A percentile compares a stretch with the other conserved stretches of the same genome.
Evolutionary conservation across 2,329 filamentous ascomycete species (phyloP).

Genomic region (Aureobasidium leucospermi): DNA sequence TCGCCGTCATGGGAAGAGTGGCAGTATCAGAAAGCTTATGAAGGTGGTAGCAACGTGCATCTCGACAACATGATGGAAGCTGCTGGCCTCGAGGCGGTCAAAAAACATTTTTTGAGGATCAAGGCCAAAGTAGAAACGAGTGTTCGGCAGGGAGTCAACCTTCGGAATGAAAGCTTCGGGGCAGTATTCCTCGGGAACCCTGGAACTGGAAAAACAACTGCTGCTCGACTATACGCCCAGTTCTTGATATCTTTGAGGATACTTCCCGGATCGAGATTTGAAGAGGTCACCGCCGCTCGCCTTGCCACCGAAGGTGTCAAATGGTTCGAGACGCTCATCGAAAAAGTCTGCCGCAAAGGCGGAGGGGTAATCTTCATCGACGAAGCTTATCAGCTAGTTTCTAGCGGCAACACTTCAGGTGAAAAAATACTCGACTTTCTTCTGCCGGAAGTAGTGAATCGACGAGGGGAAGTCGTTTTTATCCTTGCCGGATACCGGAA

Average conservation of each 20-base stretch:
- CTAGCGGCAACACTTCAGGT: constrained; percentile 51
- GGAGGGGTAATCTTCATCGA: constrained; percentile 72
- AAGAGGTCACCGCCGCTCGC: constrained; percentile 61
- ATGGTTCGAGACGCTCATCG: constrained; percentile 50
- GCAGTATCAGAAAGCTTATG: constrained; percentile 51
- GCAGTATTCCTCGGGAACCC: constrained; percentile 63
- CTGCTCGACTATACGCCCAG: constrained; percentile 61
- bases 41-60: constrained; percentile 44
- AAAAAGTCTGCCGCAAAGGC: constrained; percentile 48
- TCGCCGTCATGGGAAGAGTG: constrained; percentile 41
- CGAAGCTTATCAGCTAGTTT: constrained; percentile 67
- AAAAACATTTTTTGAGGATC: constrained; percentile 54
- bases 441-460: constrained; percentile 65
- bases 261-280: constrained; percentile 47
- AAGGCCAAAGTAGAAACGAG: constrained; percentile 57
- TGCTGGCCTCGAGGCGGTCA: constrained; percentile 65
- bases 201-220: constrained; percentile 69
- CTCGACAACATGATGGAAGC: constrained; percentile 62
- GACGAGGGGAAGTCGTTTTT: constrained; percentile 61
- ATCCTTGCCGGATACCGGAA: constrained; percentile 66
- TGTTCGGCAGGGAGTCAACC: constrained; percentile 49
- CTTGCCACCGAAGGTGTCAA: constrained; percentile 56
- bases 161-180: constrained; percentile 54
- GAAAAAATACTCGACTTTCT: constrained; percentile 61
- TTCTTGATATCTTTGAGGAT: constrained; percentile 58